Conservation (phyloP, 1,284 basidiomycete genomes). For the Trichosporon inkin region DNA sequence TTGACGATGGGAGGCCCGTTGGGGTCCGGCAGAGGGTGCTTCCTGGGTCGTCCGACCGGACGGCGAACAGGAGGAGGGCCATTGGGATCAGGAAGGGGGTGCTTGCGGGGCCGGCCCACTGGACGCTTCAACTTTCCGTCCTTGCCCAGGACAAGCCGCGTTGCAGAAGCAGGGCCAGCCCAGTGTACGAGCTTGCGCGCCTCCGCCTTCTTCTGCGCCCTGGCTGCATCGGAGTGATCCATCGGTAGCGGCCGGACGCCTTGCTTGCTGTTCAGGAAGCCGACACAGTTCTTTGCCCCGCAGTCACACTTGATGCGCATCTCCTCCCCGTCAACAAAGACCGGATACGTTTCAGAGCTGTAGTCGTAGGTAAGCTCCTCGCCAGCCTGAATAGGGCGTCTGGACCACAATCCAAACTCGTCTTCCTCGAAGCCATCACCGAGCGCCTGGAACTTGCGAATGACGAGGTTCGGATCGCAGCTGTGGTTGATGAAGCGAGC, state of each 20-base stretch:
- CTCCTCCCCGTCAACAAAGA: conserved; percentile 28
- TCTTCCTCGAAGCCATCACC: conserved; percentile 51
- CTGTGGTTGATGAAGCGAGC: conserved; percentile 54
- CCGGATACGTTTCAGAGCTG: conserved; percentile 47
- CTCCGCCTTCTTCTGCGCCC: conserved; percentile 6
- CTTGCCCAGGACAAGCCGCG: background rate
- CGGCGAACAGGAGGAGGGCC: conserved; percentile 7
- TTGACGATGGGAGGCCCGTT: conserved; percentile 7
- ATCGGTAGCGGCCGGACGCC: background rate
- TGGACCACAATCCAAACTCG: conserved; percentile 51
- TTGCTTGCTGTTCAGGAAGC: conserved; percentile 44
- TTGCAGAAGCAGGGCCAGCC: conserved; percentile 3
- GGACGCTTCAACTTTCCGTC: conserved; percentile 13
- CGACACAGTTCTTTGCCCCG: conserved; percentile 46
- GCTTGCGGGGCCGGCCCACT: conserved; percentile 19
- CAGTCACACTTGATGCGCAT: conserved; percentile 47
- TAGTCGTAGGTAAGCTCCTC: conserved; percentile 53
- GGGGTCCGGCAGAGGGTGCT: background rate
- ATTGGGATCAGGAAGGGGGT: conserved; percentile 17
- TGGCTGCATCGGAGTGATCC: background rate
- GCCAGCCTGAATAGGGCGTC: conserved; percentile 48
- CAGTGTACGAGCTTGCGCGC: conserved; percentile 3
- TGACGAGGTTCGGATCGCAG: conserved; percentile 50
- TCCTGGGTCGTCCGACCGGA: conserved; percentile 1
- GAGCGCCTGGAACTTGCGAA: conserved; percentile 46